phyloP scores from a whole-genome alignment of 805 yeast species.

The Candida odintsovae region DNA sequence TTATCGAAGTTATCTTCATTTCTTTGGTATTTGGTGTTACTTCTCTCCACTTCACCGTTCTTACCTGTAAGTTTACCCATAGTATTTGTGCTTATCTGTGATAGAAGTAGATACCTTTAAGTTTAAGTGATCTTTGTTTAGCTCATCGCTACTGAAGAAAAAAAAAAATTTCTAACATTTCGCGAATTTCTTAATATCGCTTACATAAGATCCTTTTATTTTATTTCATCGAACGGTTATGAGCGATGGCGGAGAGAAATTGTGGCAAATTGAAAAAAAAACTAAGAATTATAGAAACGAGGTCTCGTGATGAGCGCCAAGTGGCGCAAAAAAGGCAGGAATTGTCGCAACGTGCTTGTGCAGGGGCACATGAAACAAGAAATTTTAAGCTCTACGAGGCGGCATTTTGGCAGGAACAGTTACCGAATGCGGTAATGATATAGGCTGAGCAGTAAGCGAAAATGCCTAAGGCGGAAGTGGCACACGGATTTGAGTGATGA shows the following conservation, averaged over 20 bases:
- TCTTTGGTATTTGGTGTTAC: conserved; percentile 29
- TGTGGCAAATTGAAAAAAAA: no score
- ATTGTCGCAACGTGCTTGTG: no score
- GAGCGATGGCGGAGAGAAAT: no score
- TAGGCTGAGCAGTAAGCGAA: background rate
- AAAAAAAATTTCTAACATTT: background rate
- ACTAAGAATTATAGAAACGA: no score
- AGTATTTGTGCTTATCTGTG: no score
- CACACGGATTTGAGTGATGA: background rate
- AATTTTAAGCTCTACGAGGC: no score
- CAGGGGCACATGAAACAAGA: background rate
- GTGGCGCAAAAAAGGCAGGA: no score
- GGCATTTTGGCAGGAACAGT: background rate
- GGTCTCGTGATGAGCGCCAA: no score
- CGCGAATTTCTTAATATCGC: no score
- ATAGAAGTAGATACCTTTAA: no score
- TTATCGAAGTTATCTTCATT: conserved; percentile 1
- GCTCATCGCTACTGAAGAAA: background rate
- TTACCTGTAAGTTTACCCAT: conserved; percentile 23
- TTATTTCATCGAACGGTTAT: no score
- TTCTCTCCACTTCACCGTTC: conserved; percentile 22
- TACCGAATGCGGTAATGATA: background rate
- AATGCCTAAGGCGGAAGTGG: background rate
- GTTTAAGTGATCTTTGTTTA: background rate
- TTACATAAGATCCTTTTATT: no score